Evolutionary conservation across 2,329 filamentous ascomycete species (phyloP).

Genomic region (Aspergillus amoenus): DNA sequence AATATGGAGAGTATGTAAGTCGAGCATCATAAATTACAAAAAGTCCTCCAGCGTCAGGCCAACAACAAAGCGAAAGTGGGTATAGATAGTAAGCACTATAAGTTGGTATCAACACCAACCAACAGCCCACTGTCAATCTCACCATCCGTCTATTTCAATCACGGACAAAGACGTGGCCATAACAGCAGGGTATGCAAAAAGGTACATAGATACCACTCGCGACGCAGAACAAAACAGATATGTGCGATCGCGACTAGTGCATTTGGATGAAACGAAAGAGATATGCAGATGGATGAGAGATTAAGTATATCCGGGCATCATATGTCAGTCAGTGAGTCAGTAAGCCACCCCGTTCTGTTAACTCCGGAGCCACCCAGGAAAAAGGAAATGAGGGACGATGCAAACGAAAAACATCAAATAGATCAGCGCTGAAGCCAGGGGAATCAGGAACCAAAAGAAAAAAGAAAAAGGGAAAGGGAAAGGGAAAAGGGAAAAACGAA

Average conservation of each 20-base stretch:
- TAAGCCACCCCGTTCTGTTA: conserved; percentile 20
- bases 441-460: conserved; percentile 11
- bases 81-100: too few relatives aligned
- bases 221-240: neutral
- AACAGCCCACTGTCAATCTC: too few relatives aligned
- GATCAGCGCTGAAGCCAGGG: conserved; percentile 10
- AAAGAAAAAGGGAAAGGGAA: neutral
- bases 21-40: neutral
- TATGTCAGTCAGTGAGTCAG: conserved; percentile 15
- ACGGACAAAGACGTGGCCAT: neutral
- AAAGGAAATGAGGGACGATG: conserved; percentile 1
- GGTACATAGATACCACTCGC: conserved; percentile 1
- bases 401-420: neutral
- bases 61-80: too few relatives aligned
- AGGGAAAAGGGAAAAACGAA: neutral
- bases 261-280: conserved; percentile 13
- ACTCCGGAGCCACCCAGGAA: conserved; percentile 19
- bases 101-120: too few relatives aligned
- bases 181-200: conserved; percentile 18
- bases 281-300: conserved; percentile 17
- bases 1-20: neutral
- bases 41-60: too few relatives aligned
- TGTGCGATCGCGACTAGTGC: neutral
- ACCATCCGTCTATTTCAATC: neutral
- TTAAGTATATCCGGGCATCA: conserved; percentile 19